Percentiles rank a stretch among this genome's conserved stretches.
These are phyloP conservation scores for Aspergillus texensis DNA, from an alignment of 2,329 filamentous ascomycete genomes.

Conservation along the genomic window DNA sequence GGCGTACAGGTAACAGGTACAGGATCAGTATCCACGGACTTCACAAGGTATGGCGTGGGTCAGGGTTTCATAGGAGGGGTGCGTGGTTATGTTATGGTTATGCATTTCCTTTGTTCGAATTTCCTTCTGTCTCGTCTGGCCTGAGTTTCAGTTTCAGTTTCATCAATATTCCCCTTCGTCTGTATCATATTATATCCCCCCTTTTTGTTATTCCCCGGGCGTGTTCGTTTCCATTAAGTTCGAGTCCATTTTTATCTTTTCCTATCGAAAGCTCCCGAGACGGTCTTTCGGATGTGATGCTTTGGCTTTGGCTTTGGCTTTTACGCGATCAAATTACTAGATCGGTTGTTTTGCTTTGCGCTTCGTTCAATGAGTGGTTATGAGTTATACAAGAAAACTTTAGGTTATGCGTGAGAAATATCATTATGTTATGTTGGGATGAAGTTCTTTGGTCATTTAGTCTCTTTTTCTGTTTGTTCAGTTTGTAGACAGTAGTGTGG, in stretches of 20 bases:
- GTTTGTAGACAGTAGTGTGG: too few species aligned
- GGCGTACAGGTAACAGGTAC: background rate
- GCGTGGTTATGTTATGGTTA: background rate
- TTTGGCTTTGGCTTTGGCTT: background rate
- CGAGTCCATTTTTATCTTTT: background rate
- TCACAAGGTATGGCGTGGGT: background rate
- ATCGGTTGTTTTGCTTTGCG: background rate
- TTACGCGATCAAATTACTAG: background rate
- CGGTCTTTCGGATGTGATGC: background rate
- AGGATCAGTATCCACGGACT: background rate
- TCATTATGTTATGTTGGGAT: background rate
- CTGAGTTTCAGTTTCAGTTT: background rate
- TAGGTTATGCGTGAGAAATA: background rate
- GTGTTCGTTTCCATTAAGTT: constrained; percentile 6
- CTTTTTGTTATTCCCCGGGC: background rate
- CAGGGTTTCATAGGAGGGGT: background rate
- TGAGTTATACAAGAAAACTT: background rate
- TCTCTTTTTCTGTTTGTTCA: background rate
- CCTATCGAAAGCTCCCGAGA: background rate
- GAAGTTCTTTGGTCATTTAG: background rate
- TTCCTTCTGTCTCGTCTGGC: background rate
- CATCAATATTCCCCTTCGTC: constrained; percentile 12
- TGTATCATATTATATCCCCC: constrained; percentile 13
- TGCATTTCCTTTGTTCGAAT: background rate
- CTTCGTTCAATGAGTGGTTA: background rate